Percentiles rank a stretch among this genome's conserved stretches.
phyloP scores from a whole-genome alignment of 2,329 filamentous ascomycete species.

The Stagonosporopsis vannaccii region DNA sequence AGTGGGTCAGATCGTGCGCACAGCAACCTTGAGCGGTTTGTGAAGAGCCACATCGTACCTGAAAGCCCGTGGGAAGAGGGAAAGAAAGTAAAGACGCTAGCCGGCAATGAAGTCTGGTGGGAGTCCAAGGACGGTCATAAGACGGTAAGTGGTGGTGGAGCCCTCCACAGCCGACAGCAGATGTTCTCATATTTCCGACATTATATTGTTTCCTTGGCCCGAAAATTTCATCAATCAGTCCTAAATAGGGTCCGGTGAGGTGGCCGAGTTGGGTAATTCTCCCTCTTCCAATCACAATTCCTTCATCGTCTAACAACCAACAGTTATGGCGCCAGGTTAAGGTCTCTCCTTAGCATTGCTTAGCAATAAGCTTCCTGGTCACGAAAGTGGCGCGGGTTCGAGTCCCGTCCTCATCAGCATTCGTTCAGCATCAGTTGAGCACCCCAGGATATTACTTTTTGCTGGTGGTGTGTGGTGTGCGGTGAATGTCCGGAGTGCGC shows the following conservation, averaged over 20 bases:
- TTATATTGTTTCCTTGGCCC: too few species aligned
- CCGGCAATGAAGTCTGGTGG: constrained; percentile 82
- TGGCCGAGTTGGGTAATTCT: constrained; percentile 28
- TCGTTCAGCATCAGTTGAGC: constrained; percentile 35
- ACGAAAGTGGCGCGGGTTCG: constrained; percentile 52
- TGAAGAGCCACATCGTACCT: constrained; percentile 83
- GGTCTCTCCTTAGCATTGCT: constrained; percentile 30
- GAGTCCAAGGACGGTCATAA: constrained; percentile 72
- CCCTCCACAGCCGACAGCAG: background rate
- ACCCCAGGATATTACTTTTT: constrained; percentile 37
- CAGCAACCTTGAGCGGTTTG: constrained; percentile 78
- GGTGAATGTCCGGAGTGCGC: constrained; percentile 11
- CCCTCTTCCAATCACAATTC: too few species aligned
- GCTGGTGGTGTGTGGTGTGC: constrained; percentile 12
- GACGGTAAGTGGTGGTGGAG: constrained; percentile 59
- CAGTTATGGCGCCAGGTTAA: constrained; percentile 46
- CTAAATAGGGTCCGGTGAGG: constrained; percentile 15
- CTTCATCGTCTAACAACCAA: background rate
- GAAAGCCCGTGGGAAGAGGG: constrained; percentile 76
- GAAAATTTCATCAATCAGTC: constrained; percentile 18
- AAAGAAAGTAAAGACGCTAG: constrained; percentile 70
- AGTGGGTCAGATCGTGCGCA: constrained; percentile 79
- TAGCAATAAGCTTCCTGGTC: constrained; percentile 41
- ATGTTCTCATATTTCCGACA: too few species aligned
- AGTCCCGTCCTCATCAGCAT: constrained; percentile 52